Evolutionary conservation across 1,284 basidiomycete genomes (phyloP).

Genomic region (Naganishia sp.): DNA sequence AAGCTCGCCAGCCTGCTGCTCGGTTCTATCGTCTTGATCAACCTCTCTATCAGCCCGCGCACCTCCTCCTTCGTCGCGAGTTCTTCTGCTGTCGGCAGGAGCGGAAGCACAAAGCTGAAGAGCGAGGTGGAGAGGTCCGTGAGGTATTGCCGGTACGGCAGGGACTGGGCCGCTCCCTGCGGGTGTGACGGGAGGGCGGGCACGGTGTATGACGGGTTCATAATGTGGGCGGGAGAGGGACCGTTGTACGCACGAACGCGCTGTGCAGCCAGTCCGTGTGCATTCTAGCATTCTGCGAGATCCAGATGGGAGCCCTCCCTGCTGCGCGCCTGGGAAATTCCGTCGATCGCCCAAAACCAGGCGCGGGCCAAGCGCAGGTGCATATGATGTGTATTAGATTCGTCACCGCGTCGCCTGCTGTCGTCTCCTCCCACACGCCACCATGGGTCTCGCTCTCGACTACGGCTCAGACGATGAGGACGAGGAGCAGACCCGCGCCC

Average conservation of each 20-base stretch:
- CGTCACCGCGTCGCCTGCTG: not conserved
- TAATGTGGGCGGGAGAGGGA: not conserved
- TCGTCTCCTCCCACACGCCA: not conserved
- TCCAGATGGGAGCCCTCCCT: not conserved
- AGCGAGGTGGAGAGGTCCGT: conserved; percentile 54
- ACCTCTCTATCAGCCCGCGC: conserved; percentile 85
- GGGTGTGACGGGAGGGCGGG: conserved; percentile 33
- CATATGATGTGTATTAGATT: conserved; percentile 20
- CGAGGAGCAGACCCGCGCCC: conserved; percentile 34
- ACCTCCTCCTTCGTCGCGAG: conserved; percentile 94
- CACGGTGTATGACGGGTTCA: conserved; percentile 33
- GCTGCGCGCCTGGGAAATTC: conserved; percentile 10
- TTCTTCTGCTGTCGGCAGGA: conserved; percentile 84
- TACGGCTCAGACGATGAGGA: conserved; percentile 51
- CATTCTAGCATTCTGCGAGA: not conserved
- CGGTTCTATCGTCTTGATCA: conserved; percentile 92
- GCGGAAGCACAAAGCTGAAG: conserved; percentile 72
- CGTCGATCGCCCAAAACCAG: not conserved
- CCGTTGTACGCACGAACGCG: not conserved
- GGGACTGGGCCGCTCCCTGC: conserved; percentile 28
- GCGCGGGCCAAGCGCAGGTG: not conserved
- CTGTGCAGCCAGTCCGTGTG: not conserved
- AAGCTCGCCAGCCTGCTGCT: conserved; percentile 88
- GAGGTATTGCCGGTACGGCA: conserved; percentile 50
- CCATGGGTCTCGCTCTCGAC: conserved; percentile 45